These are phyloP conservation scores for Neckera pumila DNA, from an alignment of 225 moss, liverwort and hornwort species.

Conservation along the genomic window DNA sequence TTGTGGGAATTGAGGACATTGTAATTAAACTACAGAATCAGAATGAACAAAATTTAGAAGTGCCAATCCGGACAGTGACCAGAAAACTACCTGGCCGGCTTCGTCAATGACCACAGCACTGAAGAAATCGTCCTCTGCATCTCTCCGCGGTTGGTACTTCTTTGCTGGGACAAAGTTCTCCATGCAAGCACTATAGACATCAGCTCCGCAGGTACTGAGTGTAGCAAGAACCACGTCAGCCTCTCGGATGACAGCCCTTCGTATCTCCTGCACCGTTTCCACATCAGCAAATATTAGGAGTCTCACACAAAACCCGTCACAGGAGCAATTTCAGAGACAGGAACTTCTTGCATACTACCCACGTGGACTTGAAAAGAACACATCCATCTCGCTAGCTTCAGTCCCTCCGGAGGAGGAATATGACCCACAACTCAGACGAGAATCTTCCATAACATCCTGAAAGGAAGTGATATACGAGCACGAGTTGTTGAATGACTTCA, in stretches of 20 bases:
- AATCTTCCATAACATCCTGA: neutral
- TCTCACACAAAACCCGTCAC: neutral
- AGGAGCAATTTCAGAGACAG: neutral
- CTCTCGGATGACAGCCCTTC: conserved; percentile 76
- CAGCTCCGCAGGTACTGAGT: conserved; percentile 90
- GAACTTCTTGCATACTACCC: neutral
- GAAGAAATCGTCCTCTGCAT: conserved; percentile 74
- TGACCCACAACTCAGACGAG: neutral
- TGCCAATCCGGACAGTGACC: neutral
- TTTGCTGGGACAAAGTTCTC: conserved; percentile 63
- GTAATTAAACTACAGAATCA: neutral
- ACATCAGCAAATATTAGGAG: neutral
- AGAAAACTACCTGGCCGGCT: conserved; percentile 68
- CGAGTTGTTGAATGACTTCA: neutral
- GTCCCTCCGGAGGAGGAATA: neutral
- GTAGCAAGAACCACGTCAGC: conserved; percentile 93
- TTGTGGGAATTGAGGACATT: neutral
- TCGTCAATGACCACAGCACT: conserved; percentile 98
- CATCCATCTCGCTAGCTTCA: neutral
- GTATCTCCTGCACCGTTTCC: conserved; percentile 40
- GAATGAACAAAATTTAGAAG: neutral
- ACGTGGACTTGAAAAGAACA: neutral
- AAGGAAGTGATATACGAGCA: neutral
- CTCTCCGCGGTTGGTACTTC: conserved; percentile 44
- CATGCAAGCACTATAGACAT: conserved; percentile 89